phyloP scores from a whole-genome alignment of 148 eudicot genomes.

The Persicaria maculosa region DNA sequence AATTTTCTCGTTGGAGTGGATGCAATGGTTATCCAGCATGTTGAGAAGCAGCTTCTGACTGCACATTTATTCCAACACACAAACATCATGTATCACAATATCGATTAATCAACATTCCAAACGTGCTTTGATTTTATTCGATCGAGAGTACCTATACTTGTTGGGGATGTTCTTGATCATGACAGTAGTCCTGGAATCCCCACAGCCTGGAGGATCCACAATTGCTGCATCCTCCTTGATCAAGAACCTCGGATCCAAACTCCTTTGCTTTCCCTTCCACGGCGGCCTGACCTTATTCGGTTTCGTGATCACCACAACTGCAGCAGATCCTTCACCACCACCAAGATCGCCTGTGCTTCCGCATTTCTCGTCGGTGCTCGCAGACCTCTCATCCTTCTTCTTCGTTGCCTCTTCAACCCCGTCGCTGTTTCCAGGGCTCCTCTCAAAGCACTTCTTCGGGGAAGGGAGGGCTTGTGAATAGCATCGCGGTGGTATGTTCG shows the following conservation, averaged over 20 bases:
- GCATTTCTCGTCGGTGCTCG: no score
- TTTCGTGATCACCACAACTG: slow-evolving; percentile 5
- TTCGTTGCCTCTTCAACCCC: background rate
- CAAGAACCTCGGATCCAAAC: slow-evolving; percentile 60
- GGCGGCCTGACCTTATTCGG: slow-evolving; percentile 10
- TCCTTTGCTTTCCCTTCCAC: slow-evolving; percentile 38
- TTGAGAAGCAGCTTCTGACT: slow-evolving; percentile 90
- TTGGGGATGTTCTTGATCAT: slow-evolving; percentile 99
- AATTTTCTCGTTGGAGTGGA: slow-evolving; percentile 86
- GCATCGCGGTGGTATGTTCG: background rate
- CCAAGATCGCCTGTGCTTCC: background rate
- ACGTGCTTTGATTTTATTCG: background rate
- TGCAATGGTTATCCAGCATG: slow-evolving; percentile 98
- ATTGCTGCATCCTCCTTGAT: slow-evolving; percentile 62
- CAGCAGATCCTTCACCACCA: background rate
- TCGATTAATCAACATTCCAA: background rate
- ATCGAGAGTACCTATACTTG: slow-evolving; percentile 61
- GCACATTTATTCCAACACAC: slow-evolving; percentile 10
- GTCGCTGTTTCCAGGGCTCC: background rate
- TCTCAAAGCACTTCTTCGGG: background rate
- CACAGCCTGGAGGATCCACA: slow-evolving; percentile 22
- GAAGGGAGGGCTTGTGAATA: background rate
- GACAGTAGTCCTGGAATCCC: slow-evolving; percentile 78
- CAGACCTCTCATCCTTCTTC: no score
- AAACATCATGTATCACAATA: background rate